These are phyloP conservation scores for Balamuthia mandrillaris DNA, from an alignment of 208 protist genomes.

Conservation along the genomic window DNA sequence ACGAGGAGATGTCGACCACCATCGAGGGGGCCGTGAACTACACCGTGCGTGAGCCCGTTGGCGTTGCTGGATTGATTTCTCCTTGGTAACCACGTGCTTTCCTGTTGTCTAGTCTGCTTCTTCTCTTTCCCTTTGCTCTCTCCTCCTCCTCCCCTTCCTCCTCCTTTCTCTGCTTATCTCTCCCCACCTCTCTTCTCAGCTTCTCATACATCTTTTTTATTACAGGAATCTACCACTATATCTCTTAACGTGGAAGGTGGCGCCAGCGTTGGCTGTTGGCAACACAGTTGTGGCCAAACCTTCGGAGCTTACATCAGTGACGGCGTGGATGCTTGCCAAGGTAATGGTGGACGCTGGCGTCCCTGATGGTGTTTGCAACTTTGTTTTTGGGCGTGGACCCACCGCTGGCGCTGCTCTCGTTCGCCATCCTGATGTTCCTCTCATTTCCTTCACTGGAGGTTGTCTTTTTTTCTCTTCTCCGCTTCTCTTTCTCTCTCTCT, in stretches of 20 bases:
- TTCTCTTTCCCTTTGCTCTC: not conserved
- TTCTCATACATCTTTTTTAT: not conserved
- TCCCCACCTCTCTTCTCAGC: not conserved
- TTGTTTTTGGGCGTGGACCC: conserved; percentile 64
- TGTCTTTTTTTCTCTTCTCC: conserved; percentile 12
- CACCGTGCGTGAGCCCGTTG: conserved; percentile 61
- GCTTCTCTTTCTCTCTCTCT: too few relatives aligned
- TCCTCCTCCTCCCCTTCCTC: not conserved
- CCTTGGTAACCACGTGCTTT: conserved; percentile 61
- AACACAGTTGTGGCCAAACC: conserved; percentile 72
- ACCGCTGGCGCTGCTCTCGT: conserved; percentile 65
- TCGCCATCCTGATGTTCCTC: conserved; percentile 52
- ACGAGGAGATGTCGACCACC: conserved; percentile 24
- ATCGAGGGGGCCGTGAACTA: conserved; percentile 67
- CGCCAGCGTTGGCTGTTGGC: conserved; percentile 64
- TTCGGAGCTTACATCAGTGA: conserved; percentile 72
- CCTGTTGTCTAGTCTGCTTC: not conserved
- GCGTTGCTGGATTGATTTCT: conserved; percentile 70
- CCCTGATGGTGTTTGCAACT: conserved; percentile 73
- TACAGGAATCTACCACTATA: conserved; percentile 74
- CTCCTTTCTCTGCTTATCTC: not conserved
- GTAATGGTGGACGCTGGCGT: conserved; percentile 58
- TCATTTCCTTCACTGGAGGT: conserved; percentile 77
- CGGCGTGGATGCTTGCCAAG: conserved; percentile 59
- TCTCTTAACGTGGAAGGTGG: conserved; percentile 79